Conservation (phyloP, 2,329 filamentous ascomycete species). For the Microdochium bolleyi region DNA sequence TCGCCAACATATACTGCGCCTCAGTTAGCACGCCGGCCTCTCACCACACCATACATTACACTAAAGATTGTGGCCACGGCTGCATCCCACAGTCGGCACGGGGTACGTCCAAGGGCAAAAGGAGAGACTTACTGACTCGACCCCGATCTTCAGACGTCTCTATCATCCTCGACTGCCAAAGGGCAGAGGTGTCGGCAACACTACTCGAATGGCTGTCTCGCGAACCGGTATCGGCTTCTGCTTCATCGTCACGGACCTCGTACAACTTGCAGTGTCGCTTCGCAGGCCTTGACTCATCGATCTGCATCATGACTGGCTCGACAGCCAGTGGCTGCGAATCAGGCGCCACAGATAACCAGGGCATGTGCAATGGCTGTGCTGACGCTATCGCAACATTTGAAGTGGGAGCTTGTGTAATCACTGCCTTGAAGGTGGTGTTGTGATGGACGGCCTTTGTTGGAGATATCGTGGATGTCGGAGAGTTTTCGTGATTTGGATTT, state of each 20-base stretch:
- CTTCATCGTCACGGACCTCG: not conserved
- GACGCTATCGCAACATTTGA: not conserved
- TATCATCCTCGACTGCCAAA: not conserved
- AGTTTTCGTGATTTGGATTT: conserved; percentile 16
- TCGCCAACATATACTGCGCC: conserved; percentile 53
- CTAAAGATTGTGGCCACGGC: too few relatives aligned
- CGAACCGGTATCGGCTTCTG: not conserved
- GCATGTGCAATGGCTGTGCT: not conserved
- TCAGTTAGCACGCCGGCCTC: not conserved
- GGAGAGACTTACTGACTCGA: not conserved
- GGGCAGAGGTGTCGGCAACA: not conserved
- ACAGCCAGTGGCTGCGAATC: not conserved
- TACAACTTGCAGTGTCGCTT: conserved; percentile 4
- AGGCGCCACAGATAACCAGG: not conserved
- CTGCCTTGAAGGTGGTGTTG: conserved; percentile 19
- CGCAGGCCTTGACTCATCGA: conserved; percentile 9
- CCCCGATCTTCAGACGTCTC: not conserved
- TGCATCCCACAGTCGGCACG: too few relatives aligned
- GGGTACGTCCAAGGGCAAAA: not conserved
- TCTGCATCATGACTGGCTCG: conserved; percentile 17
- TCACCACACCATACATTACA: too few relatives aligned
- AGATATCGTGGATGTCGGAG: conserved; percentile 23
- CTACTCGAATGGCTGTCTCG: not conserved
- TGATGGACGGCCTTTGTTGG: too few relatives aligned
- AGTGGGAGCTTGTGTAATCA: conserved; percentile 7